These are phyloP conservation scores for Colletotrichum echinochloae DNA, from an alignment of 2,329 filamentous ascomycete species.

Conservation along the genomic window DNA sequence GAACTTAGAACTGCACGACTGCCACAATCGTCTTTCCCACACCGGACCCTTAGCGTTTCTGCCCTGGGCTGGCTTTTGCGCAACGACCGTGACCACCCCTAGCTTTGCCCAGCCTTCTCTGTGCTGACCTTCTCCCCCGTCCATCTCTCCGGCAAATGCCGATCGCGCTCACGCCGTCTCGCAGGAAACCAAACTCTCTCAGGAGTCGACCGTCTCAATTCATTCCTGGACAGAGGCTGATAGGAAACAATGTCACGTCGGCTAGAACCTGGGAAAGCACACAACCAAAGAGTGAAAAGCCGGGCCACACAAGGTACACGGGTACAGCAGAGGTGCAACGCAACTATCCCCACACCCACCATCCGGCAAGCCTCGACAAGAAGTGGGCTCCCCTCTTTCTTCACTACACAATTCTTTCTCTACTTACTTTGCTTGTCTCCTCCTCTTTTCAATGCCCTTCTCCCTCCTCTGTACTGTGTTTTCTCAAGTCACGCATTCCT, in stretches of 20 bases:
- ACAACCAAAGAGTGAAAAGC: background rate
- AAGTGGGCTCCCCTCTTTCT: slow-evolving; percentile 32
- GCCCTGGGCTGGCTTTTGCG: slow-evolving; percentile 20
- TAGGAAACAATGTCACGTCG: background rate
- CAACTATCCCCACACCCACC: slow-evolving; percentile 40
- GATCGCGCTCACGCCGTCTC: background rate
- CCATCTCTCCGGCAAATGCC: slow-evolving; percentile 1
- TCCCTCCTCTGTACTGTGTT: slow-evolving; percentile 6
- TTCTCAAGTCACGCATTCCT: background rate
- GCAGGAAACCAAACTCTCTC: background rate
- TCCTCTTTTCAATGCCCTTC: slow-evolving; percentile 15
- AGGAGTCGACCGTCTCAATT: background rate
- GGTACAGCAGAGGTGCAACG: slow-evolving; percentile 21
- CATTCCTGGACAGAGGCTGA: background rate
- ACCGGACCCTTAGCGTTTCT: slow-evolving; percentile 31
- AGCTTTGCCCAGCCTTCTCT: slow-evolving; percentile 15
- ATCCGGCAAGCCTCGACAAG: slow-evolving; percentile 38
- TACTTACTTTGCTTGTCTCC: background rate
- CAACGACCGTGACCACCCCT: slow-evolving; percentile 23
- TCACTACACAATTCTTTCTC: slow-evolving; percentile 39
- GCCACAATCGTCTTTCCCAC: slow-evolving; percentile 34
- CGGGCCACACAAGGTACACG: slow-evolving; percentile 17
- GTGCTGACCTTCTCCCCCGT: background rate
- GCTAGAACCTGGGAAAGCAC: background rate
- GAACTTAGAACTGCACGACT: slow-evolving; percentile 19